Evolutionary conservation across 176 grass and related monocot species (phyloP).

Genomic region (Themeda triandra): DNA sequence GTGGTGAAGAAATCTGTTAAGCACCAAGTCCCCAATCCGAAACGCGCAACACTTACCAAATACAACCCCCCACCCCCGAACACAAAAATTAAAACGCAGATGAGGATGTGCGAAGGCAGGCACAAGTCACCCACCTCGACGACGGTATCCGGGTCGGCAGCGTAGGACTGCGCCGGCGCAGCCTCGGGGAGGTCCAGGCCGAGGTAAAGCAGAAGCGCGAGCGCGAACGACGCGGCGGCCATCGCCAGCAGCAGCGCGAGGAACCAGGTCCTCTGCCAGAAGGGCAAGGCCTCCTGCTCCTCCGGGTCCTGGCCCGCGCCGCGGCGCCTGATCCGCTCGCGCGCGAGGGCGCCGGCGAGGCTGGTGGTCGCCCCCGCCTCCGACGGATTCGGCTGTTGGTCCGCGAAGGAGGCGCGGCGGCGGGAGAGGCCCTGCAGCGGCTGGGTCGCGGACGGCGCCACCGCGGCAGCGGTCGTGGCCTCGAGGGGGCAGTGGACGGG

Average conservation of each 20-base stretch:
- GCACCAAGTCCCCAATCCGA: not conserved
- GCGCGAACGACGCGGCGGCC: conserved; percentile 64
- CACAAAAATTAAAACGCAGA: not conserved
- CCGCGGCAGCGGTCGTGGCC: conserved; percentile 32
- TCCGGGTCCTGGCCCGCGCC: not conserved
- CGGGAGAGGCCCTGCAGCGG: conserved; percentile 48
- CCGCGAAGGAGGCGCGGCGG: conserved; percentile 27
- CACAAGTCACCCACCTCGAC: conserved; percentile 47
- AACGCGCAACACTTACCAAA: not conserved
- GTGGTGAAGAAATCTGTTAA: not conserved
- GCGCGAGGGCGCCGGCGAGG: conserved; percentile 34
- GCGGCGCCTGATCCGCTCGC: conserved; percentile 27
- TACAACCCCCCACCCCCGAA: not conserved
- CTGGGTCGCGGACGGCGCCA: conserved; percentile 41
- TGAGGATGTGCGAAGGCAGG: not conserved
- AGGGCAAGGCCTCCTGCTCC: conserved; percentile 23
- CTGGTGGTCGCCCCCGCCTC: not conserved
- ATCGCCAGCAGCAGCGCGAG: conserved; percentile 61
- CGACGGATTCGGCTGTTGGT: not conserved
- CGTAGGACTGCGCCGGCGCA: conserved; percentile 43
- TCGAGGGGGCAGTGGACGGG: not conserved
- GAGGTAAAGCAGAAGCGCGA: conserved; percentile 69
- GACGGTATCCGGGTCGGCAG: conserved; percentile 34
- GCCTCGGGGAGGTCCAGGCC: conserved; percentile 59
- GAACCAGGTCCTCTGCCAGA: conserved; percentile 92